Evolutionary conservation across 768 basidiomycete genomes (phyloP), one percentile per base, ranked within the genome.

Genomic region (Tephrocybe sp.): DNA sequence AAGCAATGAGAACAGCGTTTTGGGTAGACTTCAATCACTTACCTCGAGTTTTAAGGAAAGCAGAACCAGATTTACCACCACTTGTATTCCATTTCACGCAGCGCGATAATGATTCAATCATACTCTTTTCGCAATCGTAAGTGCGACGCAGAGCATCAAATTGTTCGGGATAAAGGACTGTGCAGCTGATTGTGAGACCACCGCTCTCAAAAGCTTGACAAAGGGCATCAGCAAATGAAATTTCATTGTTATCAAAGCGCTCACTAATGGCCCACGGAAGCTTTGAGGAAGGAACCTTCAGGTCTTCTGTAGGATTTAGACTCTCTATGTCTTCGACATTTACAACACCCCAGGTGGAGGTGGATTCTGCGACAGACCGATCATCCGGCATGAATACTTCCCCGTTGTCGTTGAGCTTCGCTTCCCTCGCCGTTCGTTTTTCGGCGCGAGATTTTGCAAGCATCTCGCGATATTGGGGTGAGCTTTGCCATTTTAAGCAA

Each of bases 321-420:
- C 70, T 66, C 25, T 89, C 87, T 4, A 72, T 65, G 16, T 81
- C 74, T 51, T 93, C 91, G 11, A 94, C 74, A 50, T 93, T 89
- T 40, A 97, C 89, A 13, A 96, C 86, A 37, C 92, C 92, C 92
- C 93, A 97, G 0, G 90, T 93, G 4, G 92, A 94, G 1, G 82
- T 84, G 18, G 89, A 88, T 52, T 94, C 92, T 0, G 87, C 82
- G 15, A 84, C 76, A 8, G 92, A 91, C 37, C 71, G 72, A 63
- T 96, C 92, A 51, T 95, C 92, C 0, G 94, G 93, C 92, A 96
- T 96, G 67, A 95, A 97, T 0, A 75, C 83, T 66, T 96, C 94
- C 0, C 83, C 78, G 44, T 79, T 83, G 42, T 92, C 87, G 4
- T 75, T 74, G 5, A 80, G 60, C 54, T 73, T 77, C 11, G 76